Evolutionary conservation across 768 basidiomycete genomes (phyloP).

Genomic region (Hemileccinum impolitum): DNA sequence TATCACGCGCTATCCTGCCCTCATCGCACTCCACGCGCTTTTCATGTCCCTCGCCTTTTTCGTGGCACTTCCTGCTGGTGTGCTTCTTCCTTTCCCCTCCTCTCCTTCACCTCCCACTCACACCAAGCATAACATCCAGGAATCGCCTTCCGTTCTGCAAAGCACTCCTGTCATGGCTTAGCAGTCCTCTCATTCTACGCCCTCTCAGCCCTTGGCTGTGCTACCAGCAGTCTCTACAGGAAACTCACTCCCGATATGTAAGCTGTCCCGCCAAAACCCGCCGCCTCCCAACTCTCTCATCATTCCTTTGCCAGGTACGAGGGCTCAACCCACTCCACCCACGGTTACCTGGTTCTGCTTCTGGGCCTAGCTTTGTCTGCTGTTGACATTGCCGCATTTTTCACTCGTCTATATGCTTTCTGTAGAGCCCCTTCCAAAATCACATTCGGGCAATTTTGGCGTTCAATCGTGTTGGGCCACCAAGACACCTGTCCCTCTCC

Average conservation of each 20-base stretch:
- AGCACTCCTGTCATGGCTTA: slow-evolving; percentile 60
- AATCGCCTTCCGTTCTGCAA: slow-evolving; percentile 75
- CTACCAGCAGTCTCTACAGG: slow-evolving; percentile 65
- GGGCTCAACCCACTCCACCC: slow-evolving; percentile 56
- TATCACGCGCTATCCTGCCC: slow-evolving; percentile 52
- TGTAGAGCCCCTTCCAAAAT: slow-evolving; percentile 42
- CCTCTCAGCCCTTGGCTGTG: slow-evolving; percentile 60
- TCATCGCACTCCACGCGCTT: slow-evolving; percentile 72
- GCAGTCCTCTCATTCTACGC: slow-evolving; percentile 62
- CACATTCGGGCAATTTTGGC: slow-evolving; percentile 53
- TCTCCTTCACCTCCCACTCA: not conserved
- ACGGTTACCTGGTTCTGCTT: slow-evolving; percentile 57
- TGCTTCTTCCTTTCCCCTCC: slow-evolving; percentile 20
- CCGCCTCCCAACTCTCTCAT: slow-evolving; percentile 7
- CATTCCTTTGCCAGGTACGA: slow-evolving; percentile 53
- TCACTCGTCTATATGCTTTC: slow-evolving; percentile 52
- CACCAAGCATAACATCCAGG: slow-evolving; percentile 39
- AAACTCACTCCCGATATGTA: slow-evolving; percentile 84
- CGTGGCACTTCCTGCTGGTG: slow-evolving; percentile 75
- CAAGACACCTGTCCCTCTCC: slow-evolving; percentile 27
- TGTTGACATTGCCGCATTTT: slow-evolving; percentile 51
- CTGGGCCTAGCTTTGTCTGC: slow-evolving; percentile 44
- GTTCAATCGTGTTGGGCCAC: slow-evolving; percentile 50
- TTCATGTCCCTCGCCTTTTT: slow-evolving; percentile 83
- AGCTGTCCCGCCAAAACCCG: slow-evolving; percentile 25